phyloP scores from a whole-genome alignment of 2,329 filamentous ascomycete genomes.

The Parafenestella ontariensis region DNA sequence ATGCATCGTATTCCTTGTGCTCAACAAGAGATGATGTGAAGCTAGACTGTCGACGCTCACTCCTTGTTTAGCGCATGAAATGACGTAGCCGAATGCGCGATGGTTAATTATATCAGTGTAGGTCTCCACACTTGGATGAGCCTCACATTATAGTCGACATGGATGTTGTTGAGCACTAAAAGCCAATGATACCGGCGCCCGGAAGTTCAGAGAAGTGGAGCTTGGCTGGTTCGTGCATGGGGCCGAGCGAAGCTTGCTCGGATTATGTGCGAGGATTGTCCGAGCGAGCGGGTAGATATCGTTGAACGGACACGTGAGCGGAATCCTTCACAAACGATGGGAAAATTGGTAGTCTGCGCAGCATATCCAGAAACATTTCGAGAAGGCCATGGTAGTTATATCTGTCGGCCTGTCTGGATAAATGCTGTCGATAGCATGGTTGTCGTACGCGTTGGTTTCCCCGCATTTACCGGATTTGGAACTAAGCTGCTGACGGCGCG shows the following conservation, averaged over 20 bases:
- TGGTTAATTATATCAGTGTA: neutral
- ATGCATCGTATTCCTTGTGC: neutral
- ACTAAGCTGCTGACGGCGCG: conserved; percentile 27
- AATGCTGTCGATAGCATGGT: neutral
- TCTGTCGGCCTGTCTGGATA: neutral
- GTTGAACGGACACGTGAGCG: neutral
- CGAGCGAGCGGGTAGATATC: neutral
- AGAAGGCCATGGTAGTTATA: neutral
- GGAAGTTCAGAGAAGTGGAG: neutral
- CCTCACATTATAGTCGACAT: neutral
- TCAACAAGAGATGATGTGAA: too few relatives aligned
- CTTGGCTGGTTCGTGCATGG: neutral
- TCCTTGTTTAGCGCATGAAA: neutral
- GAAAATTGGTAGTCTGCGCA: neutral
- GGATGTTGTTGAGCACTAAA: neutral
- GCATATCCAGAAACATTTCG: neutral
- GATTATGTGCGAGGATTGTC: neutral
- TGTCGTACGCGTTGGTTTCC: conserved; percentile 27
- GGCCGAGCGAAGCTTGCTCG: neutral
- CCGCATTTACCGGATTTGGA: conserved; percentile 37
- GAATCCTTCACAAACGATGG: too few relatives aligned
- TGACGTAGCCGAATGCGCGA: neutral
- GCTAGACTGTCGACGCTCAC: neutral
- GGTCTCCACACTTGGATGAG: neutral
- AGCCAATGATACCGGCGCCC: neutral